Conservation (phyloP, 176 grass and related monocot species). For the Rhynchospora tenuis region DNA sequence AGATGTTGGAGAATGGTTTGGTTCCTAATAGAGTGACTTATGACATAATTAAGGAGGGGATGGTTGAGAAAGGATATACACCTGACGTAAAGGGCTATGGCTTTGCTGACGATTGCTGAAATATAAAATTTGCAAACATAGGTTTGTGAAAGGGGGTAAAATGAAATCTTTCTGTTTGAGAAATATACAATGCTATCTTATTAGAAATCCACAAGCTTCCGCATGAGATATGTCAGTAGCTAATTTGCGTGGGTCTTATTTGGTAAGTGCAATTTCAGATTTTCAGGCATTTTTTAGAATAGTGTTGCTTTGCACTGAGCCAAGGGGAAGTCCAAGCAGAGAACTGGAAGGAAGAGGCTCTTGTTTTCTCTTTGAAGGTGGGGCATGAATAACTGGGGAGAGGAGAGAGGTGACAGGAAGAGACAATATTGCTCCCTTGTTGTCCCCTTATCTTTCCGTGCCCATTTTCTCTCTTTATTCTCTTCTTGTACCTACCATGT, state of each 20-base stretch:
- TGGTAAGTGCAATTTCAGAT: not conserved
- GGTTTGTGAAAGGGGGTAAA: not conserved
- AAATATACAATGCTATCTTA: not conserved
- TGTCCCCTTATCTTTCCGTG: not conserved
- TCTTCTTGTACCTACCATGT: not conserved
- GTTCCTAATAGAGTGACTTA: constrained; percentile 73
- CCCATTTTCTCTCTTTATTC: not conserved
- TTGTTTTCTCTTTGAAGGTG: not conserved
- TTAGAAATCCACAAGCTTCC: not conserved
- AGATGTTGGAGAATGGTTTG: constrained; percentile 80
- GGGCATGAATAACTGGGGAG: not conserved
- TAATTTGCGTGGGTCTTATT: not conserved
- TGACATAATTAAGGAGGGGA: constrained; percentile 68
- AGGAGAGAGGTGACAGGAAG: not conserved
- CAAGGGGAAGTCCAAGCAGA: not conserved
- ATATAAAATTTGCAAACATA: not conserved
- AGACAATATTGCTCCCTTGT: not conserved
- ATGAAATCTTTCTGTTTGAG: not conserved
- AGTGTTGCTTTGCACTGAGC: not conserved
- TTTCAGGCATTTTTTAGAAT: not conserved
- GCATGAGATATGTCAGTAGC: not conserved
- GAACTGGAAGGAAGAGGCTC: not conserved
- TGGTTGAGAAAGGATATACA: constrained; percentile 82
- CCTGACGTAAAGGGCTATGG: constrained; percentile 60
- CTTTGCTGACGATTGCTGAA: constrained; percentile 32